phyloP scores from a whole-genome alignment of 2,329 filamentous ascomycete species.

The Blastomyces gilchristii region DNA sequence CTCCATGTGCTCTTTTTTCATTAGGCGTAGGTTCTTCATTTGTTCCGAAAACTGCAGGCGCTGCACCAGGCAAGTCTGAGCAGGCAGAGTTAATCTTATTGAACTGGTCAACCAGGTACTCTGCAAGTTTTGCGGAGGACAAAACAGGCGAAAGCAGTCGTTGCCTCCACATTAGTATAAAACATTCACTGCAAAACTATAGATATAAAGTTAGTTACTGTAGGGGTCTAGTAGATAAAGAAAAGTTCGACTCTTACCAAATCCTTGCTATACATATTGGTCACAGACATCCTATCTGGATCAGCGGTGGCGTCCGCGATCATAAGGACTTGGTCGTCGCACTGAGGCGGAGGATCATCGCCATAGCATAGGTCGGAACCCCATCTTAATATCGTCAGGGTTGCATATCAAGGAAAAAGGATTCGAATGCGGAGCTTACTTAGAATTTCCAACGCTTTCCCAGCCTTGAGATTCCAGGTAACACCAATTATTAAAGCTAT shows the following conservation, averaged over 20 bases:
- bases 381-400: conserved; percentile 7
- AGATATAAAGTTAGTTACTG: neutral
- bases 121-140: conserved; percentile 13
- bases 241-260: conserved; percentile 8
- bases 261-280: conserved; percentile 14
- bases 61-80: neutral
- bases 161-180: conserved; percentile 16
- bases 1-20: neutral
- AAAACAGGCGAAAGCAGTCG: conserved; percentile 14
- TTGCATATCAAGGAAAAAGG: neutral
- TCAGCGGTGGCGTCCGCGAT: conserved; percentile 1
- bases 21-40: neutral
- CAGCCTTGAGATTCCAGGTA: conserved; percentile 16
- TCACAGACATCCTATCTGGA: conserved; percentile 11
- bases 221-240: neutral
- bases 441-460: conserved; percentile 12
- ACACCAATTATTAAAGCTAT: conserved; percentile 15
- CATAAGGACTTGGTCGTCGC: conserved; percentile 8
- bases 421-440: conserved; percentile 3
- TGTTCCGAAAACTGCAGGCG: neutral
- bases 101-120: conserved; percentile 16
- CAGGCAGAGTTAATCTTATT: conserved; percentile 13
- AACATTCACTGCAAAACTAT: conserved; percentile 18
- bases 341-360: conserved; percentile 11
- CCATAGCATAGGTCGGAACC: conserved; percentile 12